phyloP scores from a whole-genome alignment of 768 basidiomycete species.

The Solioccasus polychromus region DNA sequence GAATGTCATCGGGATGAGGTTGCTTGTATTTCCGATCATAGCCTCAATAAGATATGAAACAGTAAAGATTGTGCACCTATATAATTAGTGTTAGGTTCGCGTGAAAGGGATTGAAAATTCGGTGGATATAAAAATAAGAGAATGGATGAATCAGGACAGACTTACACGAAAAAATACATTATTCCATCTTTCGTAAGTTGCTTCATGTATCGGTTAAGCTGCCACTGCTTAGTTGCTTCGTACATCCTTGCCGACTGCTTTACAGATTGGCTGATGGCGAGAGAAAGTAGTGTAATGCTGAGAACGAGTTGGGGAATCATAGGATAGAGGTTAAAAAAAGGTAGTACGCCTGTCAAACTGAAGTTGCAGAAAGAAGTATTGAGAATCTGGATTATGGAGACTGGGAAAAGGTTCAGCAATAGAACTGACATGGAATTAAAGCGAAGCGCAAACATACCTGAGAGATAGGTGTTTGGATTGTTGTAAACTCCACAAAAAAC shows the following conservation, averaged over 20 bases:
- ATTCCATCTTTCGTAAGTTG: background rate
- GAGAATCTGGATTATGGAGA: background rate
- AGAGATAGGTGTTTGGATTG: slow-evolving; percentile 1
- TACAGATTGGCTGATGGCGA: background rate
- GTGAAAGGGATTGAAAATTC: background rate
- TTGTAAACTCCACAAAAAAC: slow-evolving; percentile 2
- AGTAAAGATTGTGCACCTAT: background rate
- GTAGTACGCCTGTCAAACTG: no score
- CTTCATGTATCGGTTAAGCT: background rate
- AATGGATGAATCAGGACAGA: background rate
- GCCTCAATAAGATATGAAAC: background rate
- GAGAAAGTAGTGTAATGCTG: background rate
- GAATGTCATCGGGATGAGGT: background rate
- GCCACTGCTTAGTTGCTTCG: background rate
- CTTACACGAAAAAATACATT: background rate
- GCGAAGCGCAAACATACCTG: background rate
- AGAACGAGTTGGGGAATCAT: background rate
- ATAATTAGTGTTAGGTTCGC: no score
- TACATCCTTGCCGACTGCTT: background rate
- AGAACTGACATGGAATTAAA: no score
- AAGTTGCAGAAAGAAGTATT: no score
- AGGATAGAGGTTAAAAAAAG: background rate
- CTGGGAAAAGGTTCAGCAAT: background rate
- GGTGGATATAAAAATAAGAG: background rate
- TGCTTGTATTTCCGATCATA: background rate